A percentile compares a stretch with the other conserved stretches of the same genome.
Evolutionary conservation across 2,329 filamentous ascomycete genomes (phyloP).

Genomic region (Aaosphaeria arxii): DNA sequence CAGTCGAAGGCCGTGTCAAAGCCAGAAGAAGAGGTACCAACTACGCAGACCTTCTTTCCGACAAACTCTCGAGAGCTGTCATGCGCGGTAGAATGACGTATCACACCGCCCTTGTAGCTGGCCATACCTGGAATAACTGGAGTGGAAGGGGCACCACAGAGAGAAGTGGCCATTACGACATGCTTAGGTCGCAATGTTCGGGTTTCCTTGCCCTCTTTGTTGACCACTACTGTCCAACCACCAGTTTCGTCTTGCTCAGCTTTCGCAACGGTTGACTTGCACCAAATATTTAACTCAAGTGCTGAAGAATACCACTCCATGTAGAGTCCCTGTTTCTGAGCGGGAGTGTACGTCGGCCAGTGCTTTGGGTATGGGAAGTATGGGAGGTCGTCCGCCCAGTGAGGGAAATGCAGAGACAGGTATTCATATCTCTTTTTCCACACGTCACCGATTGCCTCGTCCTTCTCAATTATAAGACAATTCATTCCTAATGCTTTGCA

Average conservation of each 20-base stretch:
- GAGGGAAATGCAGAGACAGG: constrained; percentile 29
- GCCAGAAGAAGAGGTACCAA: constrained; percentile 66
- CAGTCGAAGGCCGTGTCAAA: constrained; percentile 68
- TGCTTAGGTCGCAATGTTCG: background rate
- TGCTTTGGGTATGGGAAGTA: constrained; percentile 30
- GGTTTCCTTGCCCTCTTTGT: background rate
- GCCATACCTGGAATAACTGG: constrained; percentile 47
- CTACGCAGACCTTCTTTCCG: constrained; percentile 60
- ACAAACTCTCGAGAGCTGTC: constrained; percentile 45
- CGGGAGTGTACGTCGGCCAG: constrained; percentile 33
- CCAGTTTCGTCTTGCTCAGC: background rate
- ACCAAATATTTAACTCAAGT: background rate
- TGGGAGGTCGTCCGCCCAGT: constrained; percentile 27
- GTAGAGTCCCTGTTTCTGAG: constrained; percentile 25
- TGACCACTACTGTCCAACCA: background rate
- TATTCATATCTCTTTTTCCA: constrained; percentile 33
- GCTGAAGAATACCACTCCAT: constrained; percentile 27
- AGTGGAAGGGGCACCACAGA: constrained; percentile 3
- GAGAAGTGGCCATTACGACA: background rate
- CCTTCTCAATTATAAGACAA: constrained; percentile 27
- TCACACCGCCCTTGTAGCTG: constrained; percentile 52
- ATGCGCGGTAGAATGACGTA: constrained; percentile 49
- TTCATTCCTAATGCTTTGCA: background rate
- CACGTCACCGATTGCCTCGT: constrained; percentile 25
- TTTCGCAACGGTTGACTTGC: background rate